These are phyloP conservation scores for Clitocybe nebularis DNA, from an alignment of 1,284 basidiomycete species.

Conservation along the genomic window DNA sequence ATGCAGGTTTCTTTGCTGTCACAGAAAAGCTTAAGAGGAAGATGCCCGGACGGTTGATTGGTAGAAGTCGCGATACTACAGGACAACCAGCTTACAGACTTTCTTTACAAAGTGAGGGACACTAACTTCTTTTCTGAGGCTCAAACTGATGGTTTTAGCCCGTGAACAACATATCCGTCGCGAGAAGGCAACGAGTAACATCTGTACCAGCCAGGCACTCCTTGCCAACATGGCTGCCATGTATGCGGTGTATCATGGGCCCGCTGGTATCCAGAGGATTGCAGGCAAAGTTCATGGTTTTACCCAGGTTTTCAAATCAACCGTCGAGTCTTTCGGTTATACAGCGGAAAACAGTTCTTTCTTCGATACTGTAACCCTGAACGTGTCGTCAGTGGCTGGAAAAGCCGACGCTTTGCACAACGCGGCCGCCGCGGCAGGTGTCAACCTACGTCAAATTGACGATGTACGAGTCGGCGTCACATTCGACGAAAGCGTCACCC, in stretches of 20 bases:
- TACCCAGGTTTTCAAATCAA: conserved; percentile 73
- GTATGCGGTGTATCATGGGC: conserved; percentile 97
- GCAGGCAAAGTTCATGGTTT: conserved; percentile 90
- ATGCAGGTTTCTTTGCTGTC: conserved; percentile 95
- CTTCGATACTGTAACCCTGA: conserved; percentile 94
- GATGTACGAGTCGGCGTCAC: conserved; percentile 81
- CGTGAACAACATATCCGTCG: conserved; percentile 96
- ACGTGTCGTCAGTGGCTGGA: conserved; percentile 60
- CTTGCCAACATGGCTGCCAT: conserved; percentile 97
- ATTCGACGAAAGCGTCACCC: conserved; percentile 87
- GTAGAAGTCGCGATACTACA: conserved; percentile 80
- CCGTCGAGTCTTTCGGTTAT: conserved; percentile 75
- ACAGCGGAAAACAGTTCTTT: conserved; percentile 61
- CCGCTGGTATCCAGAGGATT: conserved; percentile 81
- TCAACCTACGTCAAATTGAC: conserved; percentile 87
- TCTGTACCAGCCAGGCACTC: conserved; percentile 90
- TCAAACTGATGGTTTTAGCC: conserved; percentile 41
- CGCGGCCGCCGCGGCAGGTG: conserved; percentile 59
- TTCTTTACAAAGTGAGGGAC: conserved; percentile 82
- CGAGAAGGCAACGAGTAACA: conserved; percentile 94
- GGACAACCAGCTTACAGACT: conserved; percentile 90
- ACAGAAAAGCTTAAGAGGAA: conserved; percentile 92
- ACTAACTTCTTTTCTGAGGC: background rate
- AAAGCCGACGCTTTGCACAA: conserved; percentile 69
- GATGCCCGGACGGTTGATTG: conserved; percentile 95